Evolutionary conservation across 1,139 yeast species (phyloP), one percentile per base, ranked within the genome.

Genomic region (Hyphopichia buzzinii): DNA sequence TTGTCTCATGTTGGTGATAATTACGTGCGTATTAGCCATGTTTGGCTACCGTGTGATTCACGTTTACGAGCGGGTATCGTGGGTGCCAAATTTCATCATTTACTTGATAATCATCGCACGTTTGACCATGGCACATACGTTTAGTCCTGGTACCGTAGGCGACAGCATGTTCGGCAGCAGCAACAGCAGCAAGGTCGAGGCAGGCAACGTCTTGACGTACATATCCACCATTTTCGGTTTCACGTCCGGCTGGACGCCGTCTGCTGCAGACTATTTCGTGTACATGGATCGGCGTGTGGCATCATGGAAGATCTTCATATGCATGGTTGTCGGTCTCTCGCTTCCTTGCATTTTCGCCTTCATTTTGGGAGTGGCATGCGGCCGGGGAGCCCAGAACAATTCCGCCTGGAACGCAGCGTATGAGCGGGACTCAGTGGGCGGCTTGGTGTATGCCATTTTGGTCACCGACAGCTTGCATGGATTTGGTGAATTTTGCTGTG

Each of bases 141-240:
- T 60, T 42, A 47, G 48, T 3, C 49, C 53, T 45, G 62, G 58
- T 6, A 36, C 36, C 10, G 10, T 19, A 10, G 23, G 8, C 23
- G n/a, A n/a, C n/a, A n/a, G n/a, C n/a, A n/a, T n/a, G n/a, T 17
- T 29, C 19, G 30, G 30, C 19, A 48, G 56, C n/a, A 53, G 67
- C 67, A 62, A 52, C 4, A 44, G 62, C 6, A 77, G 78, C 10
- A 51, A 55, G 5, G 46, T 55, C n/a, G 77, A 70, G 41, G 61
- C 62, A 2, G 66, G 65, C 10, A 56, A 53, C 30, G 62, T 58
- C 3, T 46, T 61, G 26, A 47, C 57, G 15, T 61, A 44, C 38
- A 52, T 55, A 23, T 49, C 58, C 3, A 41, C 54, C n/a, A 44
- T 59, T 17, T 59, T 59, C 38, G 65, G 65, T 3, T 57, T 59